Base-by-base conservation (phyloP, 73 alveolate genomes). In the Paramecium sonneborni region DNA sequence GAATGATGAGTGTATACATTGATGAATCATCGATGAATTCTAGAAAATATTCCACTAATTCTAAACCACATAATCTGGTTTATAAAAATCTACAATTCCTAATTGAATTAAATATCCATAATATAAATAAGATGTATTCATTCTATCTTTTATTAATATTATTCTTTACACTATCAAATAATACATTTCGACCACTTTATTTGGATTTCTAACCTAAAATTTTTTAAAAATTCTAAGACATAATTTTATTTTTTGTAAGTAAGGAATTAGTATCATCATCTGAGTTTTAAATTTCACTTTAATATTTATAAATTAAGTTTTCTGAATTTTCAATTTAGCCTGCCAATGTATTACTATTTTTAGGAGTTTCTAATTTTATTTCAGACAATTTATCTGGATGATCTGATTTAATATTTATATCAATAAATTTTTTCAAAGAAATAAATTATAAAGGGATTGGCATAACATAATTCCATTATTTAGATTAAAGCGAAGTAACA, bases 1-100 rank as follows among this genome's bases (percentile, higher is more conserved):
- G 87, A 15, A 74, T 32, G 3, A 38, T 74, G 7, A 35, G 5
- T 30, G 11, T 14, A 38, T 74, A 74, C 67, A 30, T 34, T 6
- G 87, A 14, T 35, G 39, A 12, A 37, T 74, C 87, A 35, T 74
- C 87, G 1, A 30, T 30, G 11, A 35, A 21, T 35, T 4, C 56
- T 11, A 74, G 18, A 6, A 74, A 37, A 18, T 35, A 74, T 32
- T 74, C 67, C 3, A 74, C 38, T 43, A 74, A n/a, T 74, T 74
- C 87, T 32, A 74, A 15, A 14, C 67, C 87, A 38, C 87, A 74
- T 35, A 74, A 37, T 74, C 28, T 74, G 11, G 58, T 74, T 38
- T 74, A 34, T 43, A 74, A 12, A 38, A 35, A 74, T 74, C 87
- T 32, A 37, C 58, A 32, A 35, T 38, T 35, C n/a, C 57, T 74